Conservation (phyloP, 768 basidiomycete species). For the Pholiota conissans region DNA sequence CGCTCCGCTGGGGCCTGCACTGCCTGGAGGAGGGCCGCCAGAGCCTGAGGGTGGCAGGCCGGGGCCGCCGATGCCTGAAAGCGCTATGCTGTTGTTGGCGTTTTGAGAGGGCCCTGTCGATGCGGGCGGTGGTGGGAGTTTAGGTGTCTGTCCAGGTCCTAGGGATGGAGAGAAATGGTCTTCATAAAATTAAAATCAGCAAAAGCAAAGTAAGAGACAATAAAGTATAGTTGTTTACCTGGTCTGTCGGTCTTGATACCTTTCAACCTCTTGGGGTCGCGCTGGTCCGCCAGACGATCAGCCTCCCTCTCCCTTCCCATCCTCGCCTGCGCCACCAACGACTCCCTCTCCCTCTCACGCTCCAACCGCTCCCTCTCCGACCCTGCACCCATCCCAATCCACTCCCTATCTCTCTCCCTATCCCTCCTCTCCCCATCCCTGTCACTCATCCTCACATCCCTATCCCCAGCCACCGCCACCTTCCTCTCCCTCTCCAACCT, state of each 20-base stretch:
- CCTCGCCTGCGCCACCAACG: neutral
- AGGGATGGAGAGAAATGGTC: constrained; percentile 41
- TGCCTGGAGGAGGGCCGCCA: neutral
- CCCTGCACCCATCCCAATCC: constrained; percentile 27
- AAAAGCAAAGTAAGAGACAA: neutral
- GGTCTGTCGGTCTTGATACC: constrained; percentile 39
- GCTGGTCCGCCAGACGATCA: constrained; percentile 43
- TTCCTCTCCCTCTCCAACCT: constrained; percentile 22
- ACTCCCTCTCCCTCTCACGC: constrained; percentile 21
- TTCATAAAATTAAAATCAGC: constrained; percentile 4
- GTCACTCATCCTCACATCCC: constrained; percentile 12
- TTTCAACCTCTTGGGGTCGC: constrained; percentile 66
- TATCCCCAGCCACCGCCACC: constrained; percentile 18
- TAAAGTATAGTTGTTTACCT: constrained; percentile 25
- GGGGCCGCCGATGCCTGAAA: constrained; percentile 24
- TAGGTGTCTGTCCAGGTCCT: constrained; percentile 37
- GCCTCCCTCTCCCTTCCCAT: constrained; percentile 24
- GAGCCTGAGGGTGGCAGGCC: constrained; percentile 19
- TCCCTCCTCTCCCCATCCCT: constrained; percentile 26
- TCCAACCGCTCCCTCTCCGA: constrained; percentile 30
- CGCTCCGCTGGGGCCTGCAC: neutral
- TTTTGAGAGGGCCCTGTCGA: constrained; percentile 21
- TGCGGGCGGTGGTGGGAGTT: constrained; percentile 35
- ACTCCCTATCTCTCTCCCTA: constrained; percentile 6
- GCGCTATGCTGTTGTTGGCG: constrained; percentile 27